phyloP scores from a whole-genome alignment of 441 rosid genomes.

The Hura crepitans region DNA sequence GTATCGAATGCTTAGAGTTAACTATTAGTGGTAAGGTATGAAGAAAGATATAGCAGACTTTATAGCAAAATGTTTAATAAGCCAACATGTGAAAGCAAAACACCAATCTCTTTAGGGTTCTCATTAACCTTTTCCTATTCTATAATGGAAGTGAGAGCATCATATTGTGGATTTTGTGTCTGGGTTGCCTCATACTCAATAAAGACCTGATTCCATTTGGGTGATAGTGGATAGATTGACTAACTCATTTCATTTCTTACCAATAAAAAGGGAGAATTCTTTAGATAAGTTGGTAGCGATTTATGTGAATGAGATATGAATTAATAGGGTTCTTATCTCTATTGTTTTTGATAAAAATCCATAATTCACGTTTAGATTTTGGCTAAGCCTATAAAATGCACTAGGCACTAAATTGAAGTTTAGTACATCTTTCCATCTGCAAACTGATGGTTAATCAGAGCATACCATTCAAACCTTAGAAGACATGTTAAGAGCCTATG shows the following conservation, averaged over 20 bases:
- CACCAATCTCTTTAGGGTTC: not conserved
- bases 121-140: not conserved
- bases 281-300: not conserved
- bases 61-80: not conserved
- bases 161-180: not conserved
- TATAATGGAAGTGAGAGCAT: not conserved
- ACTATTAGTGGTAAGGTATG: not conserved
- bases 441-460: too few relatives aligned
- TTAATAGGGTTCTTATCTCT: not conserved
- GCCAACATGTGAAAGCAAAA: not conserved
- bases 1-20: not conserved
- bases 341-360: not conserved
- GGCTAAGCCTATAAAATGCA: not conserved
- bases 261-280: not conserved
- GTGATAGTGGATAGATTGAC: constrained; percentile 1
- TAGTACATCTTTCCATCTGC: not conserved
- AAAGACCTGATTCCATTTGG: not conserved
- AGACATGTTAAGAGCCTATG: too few relatives aligned
- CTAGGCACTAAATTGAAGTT: constrained; percentile 1
- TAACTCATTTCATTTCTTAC: not conserved
- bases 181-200: not conserved
- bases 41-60: not conserved
- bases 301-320: not conserved
- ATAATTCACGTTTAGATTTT: not conserved
- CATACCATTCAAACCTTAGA: too few relatives aligned